These are phyloP conservation scores for Xylaria sp. DNA, from an alignment of 2,329 filamentous ascomycete species.

Conservation along the genomic window DNA sequence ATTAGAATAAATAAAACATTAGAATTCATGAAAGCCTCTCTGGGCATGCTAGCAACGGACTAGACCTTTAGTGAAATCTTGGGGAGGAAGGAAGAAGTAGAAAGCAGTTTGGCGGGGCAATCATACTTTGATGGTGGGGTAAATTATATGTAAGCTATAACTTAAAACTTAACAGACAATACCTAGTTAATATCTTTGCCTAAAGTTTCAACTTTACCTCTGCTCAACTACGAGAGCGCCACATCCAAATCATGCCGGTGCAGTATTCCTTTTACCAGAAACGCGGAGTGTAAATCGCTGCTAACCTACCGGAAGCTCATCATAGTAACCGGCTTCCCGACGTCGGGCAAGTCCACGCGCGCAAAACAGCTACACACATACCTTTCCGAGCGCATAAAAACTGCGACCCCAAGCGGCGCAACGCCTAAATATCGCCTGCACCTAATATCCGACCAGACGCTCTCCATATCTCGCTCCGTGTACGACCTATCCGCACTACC, in stretches of 20 bases:
- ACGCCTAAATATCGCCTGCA: conserved; percentile 71
- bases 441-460: conserved; percentile 77
- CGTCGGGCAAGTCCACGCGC: conserved; percentile 75
- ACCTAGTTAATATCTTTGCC: not conserved
- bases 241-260: conserved; percentile 37
- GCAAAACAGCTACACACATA: conserved; percentile 73
- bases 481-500: conserved; percentile 73
- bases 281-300: not conserved
- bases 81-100: not conserved
- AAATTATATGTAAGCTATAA: not conserved
- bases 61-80: not conserved
- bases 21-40: not conserved
- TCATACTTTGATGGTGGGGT: not conserved
- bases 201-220: not conserved
- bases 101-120: conserved; percentile 1
- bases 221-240: not conserved
- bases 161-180: not conserved
- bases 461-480: conserved; percentile 75
- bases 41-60: not conserved
- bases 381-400: conserved; percentile 67
- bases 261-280: not conserved
- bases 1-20: not conserved
- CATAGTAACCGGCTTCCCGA: conserved; percentile 73
- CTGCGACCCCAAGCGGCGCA: conserved; percentile 47
- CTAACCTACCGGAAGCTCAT: conserved; percentile 63